These are phyloP conservation scores for Fistulifera pelliculosa DNA, from an alignment of 108 stramenopile species.

Conservation along the genomic window DNA sequence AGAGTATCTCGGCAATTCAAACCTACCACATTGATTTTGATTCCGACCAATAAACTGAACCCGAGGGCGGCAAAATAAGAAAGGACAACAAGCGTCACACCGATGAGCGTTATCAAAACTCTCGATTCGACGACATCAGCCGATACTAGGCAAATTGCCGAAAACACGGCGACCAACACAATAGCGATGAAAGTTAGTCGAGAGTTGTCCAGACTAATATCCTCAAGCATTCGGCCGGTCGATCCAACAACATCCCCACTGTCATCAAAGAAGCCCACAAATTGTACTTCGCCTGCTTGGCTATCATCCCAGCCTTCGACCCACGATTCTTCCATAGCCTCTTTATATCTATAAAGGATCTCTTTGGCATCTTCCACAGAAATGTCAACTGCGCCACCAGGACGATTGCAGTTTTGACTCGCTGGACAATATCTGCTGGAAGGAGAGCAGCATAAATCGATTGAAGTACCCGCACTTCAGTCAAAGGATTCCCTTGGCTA, in stretches of 20 bases:
- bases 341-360: conserved; percentile 27
- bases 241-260: conserved; percentile 25
- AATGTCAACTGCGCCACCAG: conserved; percentile 23
- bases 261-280: conserved; percentile 29
- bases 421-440: conserved; percentile 25
- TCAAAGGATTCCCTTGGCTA: conserved; percentile 15
- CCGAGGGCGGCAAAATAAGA: conserved; percentile 36
- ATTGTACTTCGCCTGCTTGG: conserved; percentile 21
- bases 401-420: conserved; percentile 36
- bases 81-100: conserved; percentile 26
- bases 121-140: conserved; percentile 28
- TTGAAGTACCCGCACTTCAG: conserved; percentile 23
- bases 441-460: conserved; percentile 14
- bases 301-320: conserved; percentile 28
- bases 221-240: conserved; percentile 23
- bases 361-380: conserved; percentile 30
- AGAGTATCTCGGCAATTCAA: too few species aligned
- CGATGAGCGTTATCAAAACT: conserved; percentile 24
- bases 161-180: conserved; percentile 27
- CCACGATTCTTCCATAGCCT: conserved; percentile 28
- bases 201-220: conserved; percentile 30
- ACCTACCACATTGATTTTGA: too few species aligned
- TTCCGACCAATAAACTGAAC: conserved; percentile 22
- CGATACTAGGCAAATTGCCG: conserved; percentile 22
- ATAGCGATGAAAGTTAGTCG: conserved; percentile 22